Base-by-base conservation (phyloP, 371 early-diverging fungal genomes). In the Syncephalastrum monosporum region DNA sequence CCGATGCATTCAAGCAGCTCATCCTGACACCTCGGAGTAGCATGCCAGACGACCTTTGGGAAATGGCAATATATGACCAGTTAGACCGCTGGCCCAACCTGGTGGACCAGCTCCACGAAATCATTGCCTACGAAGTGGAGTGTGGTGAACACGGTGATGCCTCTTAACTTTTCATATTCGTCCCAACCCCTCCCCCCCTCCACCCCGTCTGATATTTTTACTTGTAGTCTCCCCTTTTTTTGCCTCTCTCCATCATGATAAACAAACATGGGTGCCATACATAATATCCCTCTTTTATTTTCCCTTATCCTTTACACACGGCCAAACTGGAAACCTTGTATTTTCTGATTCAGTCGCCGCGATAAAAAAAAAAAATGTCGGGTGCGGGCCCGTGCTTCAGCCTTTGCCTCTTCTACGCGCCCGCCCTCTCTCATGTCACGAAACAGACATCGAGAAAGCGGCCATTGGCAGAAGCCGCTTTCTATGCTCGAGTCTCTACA, bases 71-170 rank as follows among this genome's bases (percentile, higher is more conserved):
- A 38, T 61, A 74, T 29, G 60, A 72, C 29, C 63, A 65, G 44
- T 72, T 83, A 13, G 68, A 74, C 29, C 60, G 60, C 16, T 59
- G 67, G 27, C 71, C 73, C n/a, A 76, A 80, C 50, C 53, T 79
- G 49, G n/a, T 82, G 15, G 68, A 74, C 41, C 84, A 83, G 48
- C 62, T 83, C 17, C 79, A 82, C 53, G 84, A 83, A 50, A 82
- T 83, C 41, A 59, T 80, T 51, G 82, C 77, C 27, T 83, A 83
- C 56, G 84, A 83, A 57, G 63, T 68, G 10, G 81, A 75, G 41
- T 69, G 71, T 13, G 77, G 73, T 25, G 64, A 63, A 19, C 43
- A 44, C n/a, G 54, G 43, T 42, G 43, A 54, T 21, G 17, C n/a
- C 13, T 27, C 17, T 27, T 51, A 15, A 29, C 14, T 15, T 15